Evolutionary conservation across 192 early-diverging fungal species (phyloP).

Genomic region (Coemansia sp.): DNA sequence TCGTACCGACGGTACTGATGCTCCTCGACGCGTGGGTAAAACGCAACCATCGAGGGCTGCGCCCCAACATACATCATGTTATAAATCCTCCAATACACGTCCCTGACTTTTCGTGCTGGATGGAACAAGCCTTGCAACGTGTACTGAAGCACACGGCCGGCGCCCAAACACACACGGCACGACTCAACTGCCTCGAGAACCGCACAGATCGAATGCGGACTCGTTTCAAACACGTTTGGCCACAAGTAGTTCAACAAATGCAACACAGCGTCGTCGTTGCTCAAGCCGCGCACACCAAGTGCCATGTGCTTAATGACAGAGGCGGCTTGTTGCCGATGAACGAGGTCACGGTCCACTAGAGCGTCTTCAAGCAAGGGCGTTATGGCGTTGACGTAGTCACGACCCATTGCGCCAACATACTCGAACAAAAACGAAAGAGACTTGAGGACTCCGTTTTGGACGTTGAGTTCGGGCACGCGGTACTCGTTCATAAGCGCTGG

Average conservation of each 20-base stretch:
- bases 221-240: conserved; percentile 98
- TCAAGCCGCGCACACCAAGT: conserved; percentile 86
- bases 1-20: conserved; percentile 81
- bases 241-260: conserved; percentile 95
- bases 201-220: conserved; percentile 96
- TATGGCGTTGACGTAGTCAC: conserved; percentile 97
- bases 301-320: conserved; percentile 94
- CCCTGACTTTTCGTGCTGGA: conserved; percentile 89
- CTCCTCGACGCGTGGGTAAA: conserved; percentile 87
- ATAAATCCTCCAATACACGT: conserved; percentile 99
- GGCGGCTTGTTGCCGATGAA: conserved; percentile 97
- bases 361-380: conserved; percentile 95
- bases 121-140: conserved; percentile 95
- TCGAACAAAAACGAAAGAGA: conserved; percentile 95
- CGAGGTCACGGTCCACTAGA: conserved; percentile 94
- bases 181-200: conserved; percentile 98
- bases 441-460: conserved; percentile 99
- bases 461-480: conserved; percentile 97
- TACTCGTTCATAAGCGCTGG: conserved; percentile 99
- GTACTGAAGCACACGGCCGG: conserved; percentile 80
- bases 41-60: conserved; percentile 89
- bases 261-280: conserved; percentile 89
- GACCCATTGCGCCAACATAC: conserved; percentile 98
- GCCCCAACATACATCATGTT: conserved; percentile 90
- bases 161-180: conserved; percentile 84